A percentile compares a stretch with the other conserved stretches of the same genome.
Conservation (phyloP, 208 protist genomes). For the Acanthamoeba quina region DNA sequence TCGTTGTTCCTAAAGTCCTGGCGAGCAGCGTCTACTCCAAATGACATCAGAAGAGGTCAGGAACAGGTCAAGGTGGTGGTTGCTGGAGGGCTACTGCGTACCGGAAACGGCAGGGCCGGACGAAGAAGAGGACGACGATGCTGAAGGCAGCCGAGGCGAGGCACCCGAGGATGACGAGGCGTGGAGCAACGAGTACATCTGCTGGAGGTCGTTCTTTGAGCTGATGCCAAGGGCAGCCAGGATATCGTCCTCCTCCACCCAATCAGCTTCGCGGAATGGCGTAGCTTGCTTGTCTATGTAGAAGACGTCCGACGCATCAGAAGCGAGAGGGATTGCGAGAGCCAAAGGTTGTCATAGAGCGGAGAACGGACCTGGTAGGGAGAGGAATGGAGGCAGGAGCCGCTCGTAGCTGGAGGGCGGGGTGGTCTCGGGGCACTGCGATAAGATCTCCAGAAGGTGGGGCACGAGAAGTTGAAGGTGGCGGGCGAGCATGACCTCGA, state of each 20-base stretch:
- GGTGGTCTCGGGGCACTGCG: conserved; percentile 46
- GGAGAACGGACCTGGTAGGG: not conserved
- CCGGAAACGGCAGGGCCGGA: no score
- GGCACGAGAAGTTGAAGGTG: conserved; percentile 45
- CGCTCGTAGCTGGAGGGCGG: conserved; percentile 23
- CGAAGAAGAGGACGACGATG: not conserved
- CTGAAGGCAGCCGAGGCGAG: not conserved
- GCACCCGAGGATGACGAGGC: not conserved
- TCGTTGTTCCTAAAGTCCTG: conserved; percentile 25
- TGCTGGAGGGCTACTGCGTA: not conserved
- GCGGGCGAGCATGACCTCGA: conserved; percentile 29
- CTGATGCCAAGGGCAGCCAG: not conserved
- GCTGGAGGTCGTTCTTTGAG: not conserved
- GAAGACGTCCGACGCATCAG: not conserved
- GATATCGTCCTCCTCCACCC: conserved; percentile 26
- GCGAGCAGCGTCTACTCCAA: not conserved
- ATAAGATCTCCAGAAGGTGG: conserved; percentile 49
- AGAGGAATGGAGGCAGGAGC: conserved; percentile 20
- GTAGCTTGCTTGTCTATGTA: not conserved
- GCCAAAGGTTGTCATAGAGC: not conserved
- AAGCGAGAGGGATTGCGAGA: not conserved
- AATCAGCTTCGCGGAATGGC: conserved; percentile 7
- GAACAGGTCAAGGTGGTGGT: not conserved
- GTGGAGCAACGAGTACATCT: not conserved
- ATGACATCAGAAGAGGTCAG: not conserved